Percentiles rank a stretch among this genome's conserved stretches.
phyloP scores from a whole-genome alignment of 305 asterid genomes.

The Fraxinus greggii region DNA sequence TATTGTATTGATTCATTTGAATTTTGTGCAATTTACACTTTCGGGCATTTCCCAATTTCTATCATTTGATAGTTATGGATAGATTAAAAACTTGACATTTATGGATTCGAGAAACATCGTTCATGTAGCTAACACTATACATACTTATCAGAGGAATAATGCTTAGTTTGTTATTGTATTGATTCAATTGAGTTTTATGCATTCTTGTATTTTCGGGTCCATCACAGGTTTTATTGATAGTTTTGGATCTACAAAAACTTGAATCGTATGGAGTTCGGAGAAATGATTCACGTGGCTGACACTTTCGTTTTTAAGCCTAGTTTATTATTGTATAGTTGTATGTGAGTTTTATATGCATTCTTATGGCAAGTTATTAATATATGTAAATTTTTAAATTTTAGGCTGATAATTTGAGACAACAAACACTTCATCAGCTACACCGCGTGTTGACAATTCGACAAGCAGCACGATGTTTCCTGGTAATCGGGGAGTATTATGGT shows the following conservation, averaged over 20 bases:
- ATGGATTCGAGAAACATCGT: neutral
- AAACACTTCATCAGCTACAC: constrained; percentile 76
- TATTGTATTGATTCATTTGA: neutral
- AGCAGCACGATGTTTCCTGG: constrained; percentile 78
- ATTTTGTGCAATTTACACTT: neutral
- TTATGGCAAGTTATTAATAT: neutral
- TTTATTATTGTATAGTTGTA: neutral
- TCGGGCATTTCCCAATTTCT: neutral
- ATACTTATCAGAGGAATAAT: neutral
- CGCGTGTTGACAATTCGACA: constrained; percentile 79
- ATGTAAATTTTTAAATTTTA: constrained; percentile 17
- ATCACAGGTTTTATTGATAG: neutral
- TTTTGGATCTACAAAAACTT: neutral
- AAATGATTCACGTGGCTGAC: too few relatives aligned
- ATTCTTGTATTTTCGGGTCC: neutral
- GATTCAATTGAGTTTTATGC: neutral
- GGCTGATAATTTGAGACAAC: constrained; percentile 94
- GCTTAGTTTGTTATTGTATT: neutral
- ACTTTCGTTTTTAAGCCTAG: too few relatives aligned
- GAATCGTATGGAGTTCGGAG: neutral
- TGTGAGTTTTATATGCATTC: neutral
- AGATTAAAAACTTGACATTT: neutral
- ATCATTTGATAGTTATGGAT: neutral
- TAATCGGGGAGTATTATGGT: constrained; percentile 85
- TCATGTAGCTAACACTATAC: neutral